Evolutionary conservation across 2,329 filamentous ascomycete species (phyloP).

Genomic region (Aspergillus sojae): DNA sequence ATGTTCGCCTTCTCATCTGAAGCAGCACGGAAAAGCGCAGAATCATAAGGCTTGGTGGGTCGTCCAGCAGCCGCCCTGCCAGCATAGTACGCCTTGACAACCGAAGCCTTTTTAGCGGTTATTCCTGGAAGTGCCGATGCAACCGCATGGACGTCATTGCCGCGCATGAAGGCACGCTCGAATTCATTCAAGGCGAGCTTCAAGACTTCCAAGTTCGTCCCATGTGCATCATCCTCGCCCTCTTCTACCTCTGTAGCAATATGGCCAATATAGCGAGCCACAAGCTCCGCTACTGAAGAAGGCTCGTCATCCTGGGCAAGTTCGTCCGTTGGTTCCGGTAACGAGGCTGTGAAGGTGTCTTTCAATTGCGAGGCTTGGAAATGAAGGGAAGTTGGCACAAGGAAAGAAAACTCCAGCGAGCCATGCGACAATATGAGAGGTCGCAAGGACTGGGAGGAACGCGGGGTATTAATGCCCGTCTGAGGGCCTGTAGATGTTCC

Average conservation of each 20-base stretch:
- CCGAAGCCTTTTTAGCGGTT: conserved; percentile 85
- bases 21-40: conserved; percentile 85
- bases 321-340: conserved; percentile 93
- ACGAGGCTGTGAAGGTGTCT: conserved; percentile 80
- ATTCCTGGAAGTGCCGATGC: conserved; percentile 87
- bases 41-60: conserved; percentile 88
- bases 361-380: conserved; percentile 95
- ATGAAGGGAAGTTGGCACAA: conserved; percentile 92
- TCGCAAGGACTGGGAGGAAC: conserved; percentile 88
- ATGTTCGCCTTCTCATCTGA: conserved; percentile 80
- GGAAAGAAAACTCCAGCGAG: conserved; percentile 92
- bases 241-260: conserved; percentile 87
- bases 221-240: conserved; percentile 84
- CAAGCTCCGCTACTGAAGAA: conserved; percentile 90
- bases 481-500: conserved; percentile 78
- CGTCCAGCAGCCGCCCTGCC: conserved; percentile 82
- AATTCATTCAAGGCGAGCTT: conserved; percentile 95
- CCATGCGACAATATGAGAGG: conserved; percentile 90
- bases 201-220: conserved; percentile 88
- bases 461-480: conserved; percentile 95
- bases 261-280: conserved; percentile 90
- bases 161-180: conserved; percentile 88
- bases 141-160: conserved; percentile 94
- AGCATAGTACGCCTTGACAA: conserved; percentile 88
- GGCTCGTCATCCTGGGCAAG: conserved; percentile 97